Evolutionary conservation across 192 early-diverging fungal genomes (phyloP), one percentile per base, ranked within the genome.

Genomic region (Coemansia sp.): DNA sequence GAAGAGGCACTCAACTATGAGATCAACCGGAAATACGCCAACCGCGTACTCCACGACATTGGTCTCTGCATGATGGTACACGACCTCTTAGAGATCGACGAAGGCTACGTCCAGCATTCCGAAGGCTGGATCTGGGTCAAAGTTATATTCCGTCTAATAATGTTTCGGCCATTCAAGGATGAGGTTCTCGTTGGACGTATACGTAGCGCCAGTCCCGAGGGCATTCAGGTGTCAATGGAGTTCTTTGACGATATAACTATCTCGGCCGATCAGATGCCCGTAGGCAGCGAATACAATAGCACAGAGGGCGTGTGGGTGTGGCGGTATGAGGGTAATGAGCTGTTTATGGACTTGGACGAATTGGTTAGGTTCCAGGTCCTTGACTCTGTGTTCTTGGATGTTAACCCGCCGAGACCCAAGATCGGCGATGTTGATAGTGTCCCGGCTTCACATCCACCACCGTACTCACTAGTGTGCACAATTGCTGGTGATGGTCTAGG

Each of bases 171-270:
- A 3, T 96, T 95, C 75, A 78, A 90, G 58, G 94, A 93, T 38
- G 95, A 98, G 75, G 84, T 96, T 8, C 70, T 98, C 16, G 80
- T 86, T 14, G 96, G 96, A 17, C 90, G 88, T 49, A 88, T 98
- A 33, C 83, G 89, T 37, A 90, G 88, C 64, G 85, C 89, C 47
- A 88, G 87, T n/a, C 79, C 82, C 8, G 76, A 80, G 9, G 95
- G 95, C 1, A 84, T 83, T 49, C 40, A 84, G 88, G 91, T 95
- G 0, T 86, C 92, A 5, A 80, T 95, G 76, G 93, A 89, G 17
- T 98, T 96, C 68, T 96, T 98, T 80, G 94, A 95, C 77, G 96
- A 98, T 76, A 94, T 98, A 30, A 73, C 79, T 42, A 91, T 98
- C 30, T 92, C 96, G 2, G 73, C 83, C 4, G 71, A 68, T 19